Evolutionary conservation across 768 basidiomycete species (phyloP), one percentile per base, ranked within the genome.

Genomic region (Tephrocybe rancida): DNA sequence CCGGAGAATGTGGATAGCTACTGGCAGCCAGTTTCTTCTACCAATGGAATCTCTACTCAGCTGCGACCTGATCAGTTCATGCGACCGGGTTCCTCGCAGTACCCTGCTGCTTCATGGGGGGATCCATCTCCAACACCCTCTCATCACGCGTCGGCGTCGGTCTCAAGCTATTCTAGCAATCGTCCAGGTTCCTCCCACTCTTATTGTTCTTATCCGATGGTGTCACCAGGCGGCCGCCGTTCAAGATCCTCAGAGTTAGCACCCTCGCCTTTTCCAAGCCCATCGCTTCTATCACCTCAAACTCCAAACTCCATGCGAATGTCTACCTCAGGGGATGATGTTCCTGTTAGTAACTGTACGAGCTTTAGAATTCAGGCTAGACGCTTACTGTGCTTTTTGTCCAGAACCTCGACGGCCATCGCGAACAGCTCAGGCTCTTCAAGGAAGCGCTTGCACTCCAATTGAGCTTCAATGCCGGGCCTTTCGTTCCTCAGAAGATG

Each of bases 401-500:
- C 46, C 37, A 57, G 69, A 67, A 67, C 47, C 61, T 65, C 14
- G 75, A 73, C 59, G 68, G 73, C 5, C 73, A 78, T 64, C 70
- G 73, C n/a, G 72, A 81, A 30, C 79, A 82, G 58, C 58, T 73
- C 3, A 64, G 66, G 46, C 67, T 78, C 48, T 82, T 82, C 63
- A 72, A 70, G 48, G 73, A 75, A 9, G 79, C 75, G 1, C 47
- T 72, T 19, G 52, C 39, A 35, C 66, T 78, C 14, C 76, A 75
- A 1, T 68, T 67, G 34, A 64, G 68, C 24, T 64, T 64, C 25
- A 57, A 63, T 35, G 69, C 70, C 22, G 73, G 76, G 1, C 74
- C 75, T n/a, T 85, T 88, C 61, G 69, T 92, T 13, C 88, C 86
- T 9, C 90, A 92, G 65, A 69, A 60, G 26, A 84, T 87, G 68